These are phyloP conservation scores for Themeda triandra DNA, from an alignment of 176 grass and related monocot species.

Conservation along the genomic window DNA sequence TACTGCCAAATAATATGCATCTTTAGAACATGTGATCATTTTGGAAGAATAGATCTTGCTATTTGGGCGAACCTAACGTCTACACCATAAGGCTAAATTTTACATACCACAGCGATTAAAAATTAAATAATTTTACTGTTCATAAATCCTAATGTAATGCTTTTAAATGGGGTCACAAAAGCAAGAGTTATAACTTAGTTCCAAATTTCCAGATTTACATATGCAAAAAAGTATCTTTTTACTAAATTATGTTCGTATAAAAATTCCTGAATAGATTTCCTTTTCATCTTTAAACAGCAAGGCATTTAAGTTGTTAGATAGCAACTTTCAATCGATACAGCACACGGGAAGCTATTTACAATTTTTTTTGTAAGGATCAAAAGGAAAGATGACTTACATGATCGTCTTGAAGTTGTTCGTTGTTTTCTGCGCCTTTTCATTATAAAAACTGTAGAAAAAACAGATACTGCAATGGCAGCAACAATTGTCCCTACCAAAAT, in stretches of 20 bases:
- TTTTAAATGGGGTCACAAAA: slow-evolving; percentile 2
- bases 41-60: slow-evolving; percentile 11
- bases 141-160: not conserved
- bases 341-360: not conserved
- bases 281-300: slow-evolving; percentile 13
- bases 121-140: not conserved
- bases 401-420: slow-evolving; percentile 39
- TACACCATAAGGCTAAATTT: not conserved
- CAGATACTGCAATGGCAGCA: slow-evolving; percentile 54
- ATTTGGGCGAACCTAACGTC: not conserved
- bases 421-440: slow-evolving; percentile 51
- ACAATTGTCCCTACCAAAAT: slow-evolving; percentile 48
- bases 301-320: not conserved
- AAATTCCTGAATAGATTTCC: not conserved
- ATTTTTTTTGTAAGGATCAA: not conserved
- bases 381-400: slow-evolving; percentile 50
- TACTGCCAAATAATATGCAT: slow-evolving; percentile 39
- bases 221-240: not conserved
- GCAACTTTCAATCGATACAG: slow-evolving; percentile 18
- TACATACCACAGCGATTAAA: not conserved
- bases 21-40: slow-evolving; percentile 16
- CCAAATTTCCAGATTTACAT: not conserved
- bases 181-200: slow-evolving; percentile 5
- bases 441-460: slow-evolving; percentile 64
- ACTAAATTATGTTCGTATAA: not conserved